phyloP scores from a whole-genome alignment of 2,329 filamentous ascomycete species.

The Colletotrichum abscissum region DNA sequence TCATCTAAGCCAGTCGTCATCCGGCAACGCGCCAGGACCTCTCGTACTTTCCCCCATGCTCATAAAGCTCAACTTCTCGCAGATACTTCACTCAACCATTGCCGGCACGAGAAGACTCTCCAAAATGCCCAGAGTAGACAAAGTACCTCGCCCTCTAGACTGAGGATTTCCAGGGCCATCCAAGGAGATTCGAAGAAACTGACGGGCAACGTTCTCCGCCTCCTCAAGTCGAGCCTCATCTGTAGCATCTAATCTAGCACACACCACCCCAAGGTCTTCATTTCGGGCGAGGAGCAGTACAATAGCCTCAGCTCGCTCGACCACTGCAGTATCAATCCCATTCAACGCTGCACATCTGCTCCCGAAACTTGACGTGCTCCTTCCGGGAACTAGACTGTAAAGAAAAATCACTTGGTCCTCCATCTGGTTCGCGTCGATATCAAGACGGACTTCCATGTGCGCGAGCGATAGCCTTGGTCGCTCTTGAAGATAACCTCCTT shows the following conservation, averaged over 20 bases:
- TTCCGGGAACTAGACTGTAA: slow-evolving; percentile 75
- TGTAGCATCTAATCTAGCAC: slow-evolving; percentile 71
- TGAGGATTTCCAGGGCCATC: neutral
- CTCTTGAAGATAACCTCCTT: slow-evolving; percentile 66
- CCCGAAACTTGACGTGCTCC: slow-evolving; percentile 85
- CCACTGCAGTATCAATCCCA: slow-evolving; percentile 78
- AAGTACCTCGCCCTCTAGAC: neutral
- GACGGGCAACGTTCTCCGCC: slow-evolving; percentile 71
- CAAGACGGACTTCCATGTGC: slow-evolving; percentile 78
- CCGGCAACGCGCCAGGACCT: too few relatives aligned
- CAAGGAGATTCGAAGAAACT: slow-evolving; percentile 56
- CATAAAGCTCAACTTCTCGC: neutral
- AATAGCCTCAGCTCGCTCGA: slow-evolving; percentile 81
- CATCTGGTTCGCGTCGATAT: slow-evolving; percentile 59
- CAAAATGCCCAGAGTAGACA: neutral
- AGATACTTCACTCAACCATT: neutral
- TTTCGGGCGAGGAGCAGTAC: slow-evolving; percentile 75
- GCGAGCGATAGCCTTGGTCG: slow-evolving; percentile 66
- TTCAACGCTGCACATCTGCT: slow-evolving; percentile 88
- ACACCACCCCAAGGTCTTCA: slow-evolving; percentile 80
- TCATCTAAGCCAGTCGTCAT: too few relatives aligned
- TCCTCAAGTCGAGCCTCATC: slow-evolving; percentile 76
- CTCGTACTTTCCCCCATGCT: too few relatives aligned
- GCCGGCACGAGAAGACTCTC: neutral
- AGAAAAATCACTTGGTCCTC: slow-evolving; percentile 79